These are phyloP conservation scores for Amphirosellinia nigrospora DNA, from an alignment of 495 filamentous ascomycete genomes.

Conservation along the genomic window DNA sequence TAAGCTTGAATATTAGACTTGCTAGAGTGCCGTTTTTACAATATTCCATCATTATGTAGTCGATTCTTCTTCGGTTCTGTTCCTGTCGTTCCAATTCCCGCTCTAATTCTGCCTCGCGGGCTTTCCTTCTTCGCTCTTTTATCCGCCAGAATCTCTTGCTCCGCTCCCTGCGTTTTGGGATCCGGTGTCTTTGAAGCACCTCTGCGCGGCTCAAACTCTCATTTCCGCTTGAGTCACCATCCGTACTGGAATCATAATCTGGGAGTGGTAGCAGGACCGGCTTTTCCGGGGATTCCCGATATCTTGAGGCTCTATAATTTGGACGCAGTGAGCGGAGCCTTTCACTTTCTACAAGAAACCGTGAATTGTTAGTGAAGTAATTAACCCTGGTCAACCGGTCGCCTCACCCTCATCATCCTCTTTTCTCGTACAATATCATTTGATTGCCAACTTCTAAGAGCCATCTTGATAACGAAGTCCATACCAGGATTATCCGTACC, in stretches of 20 bases:
- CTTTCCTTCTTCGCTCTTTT: not conserved
- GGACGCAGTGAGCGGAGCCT: slow-evolving; percentile 20
- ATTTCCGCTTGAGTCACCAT: slow-evolving; percentile 25
- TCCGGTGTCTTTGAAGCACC: not conserved
- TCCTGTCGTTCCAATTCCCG: not conserved
- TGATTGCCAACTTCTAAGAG: not conserved
- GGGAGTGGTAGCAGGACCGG: not conserved
- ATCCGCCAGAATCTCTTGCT: not conserved
- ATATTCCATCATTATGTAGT: slow-evolving; percentile 29
- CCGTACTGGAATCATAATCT: slow-evolving; percentile 5
- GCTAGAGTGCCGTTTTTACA: slow-evolving; percentile 11
- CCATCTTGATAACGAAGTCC: slow-evolving; percentile 16
- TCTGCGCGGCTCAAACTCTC: slow-evolving; percentile 1
- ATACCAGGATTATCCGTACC: not conserved
- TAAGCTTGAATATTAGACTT: not conserved
- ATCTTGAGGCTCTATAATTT: slow-evolving; percentile 1
- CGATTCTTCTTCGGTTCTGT: not conserved
- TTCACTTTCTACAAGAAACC: slow-evolving; percentile 13
- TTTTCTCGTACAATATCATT: not conserved
- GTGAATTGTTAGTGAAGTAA: not conserved
- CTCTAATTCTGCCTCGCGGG: not conserved
- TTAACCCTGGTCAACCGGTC: not conserved
- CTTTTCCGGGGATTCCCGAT: not conserved
- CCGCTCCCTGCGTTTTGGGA: not conserved
- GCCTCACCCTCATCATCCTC: slow-evolving; percentile 23